These are phyloP conservation scores for Rhamnella rubrinervis DNA, from an alignment of 331 rosid species.

Conservation along the genomic window DNA sequence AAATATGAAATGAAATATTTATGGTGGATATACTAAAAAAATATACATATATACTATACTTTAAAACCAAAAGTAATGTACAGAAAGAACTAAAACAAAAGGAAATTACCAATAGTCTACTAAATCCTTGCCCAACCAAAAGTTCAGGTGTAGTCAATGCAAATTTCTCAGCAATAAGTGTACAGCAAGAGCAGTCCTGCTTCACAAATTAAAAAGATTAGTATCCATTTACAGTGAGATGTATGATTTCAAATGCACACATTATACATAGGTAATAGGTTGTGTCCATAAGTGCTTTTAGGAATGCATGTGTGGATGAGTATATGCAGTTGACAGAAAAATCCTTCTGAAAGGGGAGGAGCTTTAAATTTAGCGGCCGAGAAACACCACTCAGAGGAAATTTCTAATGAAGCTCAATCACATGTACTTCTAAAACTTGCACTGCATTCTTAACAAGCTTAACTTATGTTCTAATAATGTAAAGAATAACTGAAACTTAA, in stretches of 20 bases:
- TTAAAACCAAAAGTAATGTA: not conserved
- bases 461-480: not conserved
- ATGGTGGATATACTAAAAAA: not conserved
- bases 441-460: not conserved
- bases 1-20: too few species aligned
- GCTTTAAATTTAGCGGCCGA: not conserved
- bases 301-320: too few species aligned
- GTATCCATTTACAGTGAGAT: not conserved
- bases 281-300: too few species aligned
- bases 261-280: not conserved
- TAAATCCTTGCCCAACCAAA: slow-evolving; percentile 67
- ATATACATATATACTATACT: not conserved
- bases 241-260: not conserved
- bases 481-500: too few species aligned
- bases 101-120: slow-evolving; percentile 64
- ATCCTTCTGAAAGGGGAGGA: too few species aligned
- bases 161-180: slow-evolving; percentile 70
- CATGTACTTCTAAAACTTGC: not conserved
- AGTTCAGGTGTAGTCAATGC: slow-evolving; percentile 54
- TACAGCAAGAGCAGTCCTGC: slow-evolving; percentile 76
- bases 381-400: not conserved
- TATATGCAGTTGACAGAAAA: too few species aligned
- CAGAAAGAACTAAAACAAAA: not conserved
- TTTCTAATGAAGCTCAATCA: not conserved
- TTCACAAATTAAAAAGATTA: slow-evolving; percentile 5